Evolutionary conservation across 345 rosid genomes (phyloP).

Genomic region (Camelina laxa): DNA sequence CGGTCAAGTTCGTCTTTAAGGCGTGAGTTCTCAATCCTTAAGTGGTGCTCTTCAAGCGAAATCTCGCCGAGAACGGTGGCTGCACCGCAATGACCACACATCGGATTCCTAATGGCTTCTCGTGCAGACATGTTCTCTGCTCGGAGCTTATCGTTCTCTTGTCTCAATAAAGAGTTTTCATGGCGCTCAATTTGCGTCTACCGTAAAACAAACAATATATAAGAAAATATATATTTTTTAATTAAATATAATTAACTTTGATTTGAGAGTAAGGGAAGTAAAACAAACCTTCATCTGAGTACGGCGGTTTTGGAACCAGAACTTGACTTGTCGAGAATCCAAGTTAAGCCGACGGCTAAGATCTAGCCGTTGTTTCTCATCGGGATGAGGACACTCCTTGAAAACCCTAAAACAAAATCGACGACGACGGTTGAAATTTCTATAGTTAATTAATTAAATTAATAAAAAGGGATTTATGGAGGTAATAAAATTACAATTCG

Average conservation of each 20-base stretch:
- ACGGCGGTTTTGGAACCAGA: constrained; percentile 93
- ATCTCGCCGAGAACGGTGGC: constrained; percentile 83
- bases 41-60: constrained; percentile 85
- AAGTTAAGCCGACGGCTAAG: constrained; percentile 75
- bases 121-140: constrained; percentile 88
- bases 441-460: not conserved
- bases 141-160: constrained; percentile 89
- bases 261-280: not conserved
- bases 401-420: constrained; percentile 47
- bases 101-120: constrained; percentile 85
- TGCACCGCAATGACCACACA: constrained; percentile 87
- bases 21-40: constrained; percentile 83
- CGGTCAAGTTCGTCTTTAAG: constrained; percentile 89
- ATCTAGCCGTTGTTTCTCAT: constrained; percentile 82
- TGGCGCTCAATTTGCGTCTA: constrained; percentile 94
- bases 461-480: not conserved
- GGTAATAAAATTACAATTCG: constrained; percentile 60
- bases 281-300: constrained; percentile 79
- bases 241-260: not conserved
- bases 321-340: constrained; percentile 86
- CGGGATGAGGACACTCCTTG: constrained; percentile 92
- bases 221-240: constrained; percentile 4
- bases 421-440: not conserved
- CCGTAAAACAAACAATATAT: not conserved
- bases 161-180: constrained; percentile 83